phyloP scores from a whole-genome alignment of 2,329 filamentous ascomycete genomes.

The Colletotrichum sansevieriae region DNA sequence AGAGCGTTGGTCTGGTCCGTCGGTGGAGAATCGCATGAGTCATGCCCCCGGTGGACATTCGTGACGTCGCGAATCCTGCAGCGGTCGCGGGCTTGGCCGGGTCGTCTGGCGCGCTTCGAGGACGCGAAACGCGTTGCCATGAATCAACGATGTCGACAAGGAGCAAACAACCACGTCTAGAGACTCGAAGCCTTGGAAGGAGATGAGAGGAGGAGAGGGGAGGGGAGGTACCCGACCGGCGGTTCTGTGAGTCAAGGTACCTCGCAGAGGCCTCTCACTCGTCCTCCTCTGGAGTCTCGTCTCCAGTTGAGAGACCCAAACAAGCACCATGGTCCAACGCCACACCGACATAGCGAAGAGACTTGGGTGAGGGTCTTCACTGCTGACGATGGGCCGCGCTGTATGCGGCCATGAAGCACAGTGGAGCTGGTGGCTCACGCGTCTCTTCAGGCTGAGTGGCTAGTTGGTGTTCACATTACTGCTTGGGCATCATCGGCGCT shows the following conservation, averaged over 20 bases:
- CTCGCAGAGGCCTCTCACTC: conserved; percentile 15
- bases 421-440: conserved; percentile 43
- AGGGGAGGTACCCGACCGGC: conserved; percentile 12
- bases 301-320: conserved; percentile 23
- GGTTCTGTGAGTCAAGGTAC: conserved; percentile 5
- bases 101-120: conserved; percentile 33
- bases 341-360: conserved; percentile 34
- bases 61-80: conserved; percentile 37
- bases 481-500: conserved; percentile 40
- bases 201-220: neutral
- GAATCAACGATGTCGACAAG: conserved; percentile 12
- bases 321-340: conserved; percentile 33
- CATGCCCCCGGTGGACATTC: conserved; percentile 34
- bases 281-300: neutral
- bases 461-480: conserved; percentile 35
- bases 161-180: conserved; percentile 12
- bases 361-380: conserved; percentile 26
- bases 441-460: conserved; percentile 41
- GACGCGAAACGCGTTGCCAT: conserved; percentile 37
- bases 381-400: conserved; percentile 42
- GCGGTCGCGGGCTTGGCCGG: conserved; percentile 17
- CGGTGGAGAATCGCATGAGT: conserved; percentile 38
- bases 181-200: conserved; percentile 2
- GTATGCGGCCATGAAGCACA: conserved; percentile 47
- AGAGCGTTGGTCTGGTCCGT: conserved; percentile 12